Conservation (phyloP, 139 green algal genomes). For the Tetraselmis chui region DNA sequence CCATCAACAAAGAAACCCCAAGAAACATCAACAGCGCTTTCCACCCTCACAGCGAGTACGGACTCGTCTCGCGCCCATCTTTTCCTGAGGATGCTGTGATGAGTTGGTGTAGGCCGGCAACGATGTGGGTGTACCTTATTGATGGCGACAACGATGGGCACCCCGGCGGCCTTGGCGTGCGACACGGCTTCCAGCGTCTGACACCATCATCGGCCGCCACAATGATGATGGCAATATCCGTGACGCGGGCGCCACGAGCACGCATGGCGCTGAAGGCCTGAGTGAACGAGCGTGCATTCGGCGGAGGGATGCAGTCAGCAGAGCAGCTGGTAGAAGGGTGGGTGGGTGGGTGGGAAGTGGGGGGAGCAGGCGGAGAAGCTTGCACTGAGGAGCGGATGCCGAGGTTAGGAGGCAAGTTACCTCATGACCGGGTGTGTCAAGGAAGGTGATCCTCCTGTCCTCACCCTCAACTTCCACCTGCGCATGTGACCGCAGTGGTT, state of each 20-base stretch:
- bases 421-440: constrained; percentile 95
- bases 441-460: constrained; percentile 71
- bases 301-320: no score
- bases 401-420: no score
- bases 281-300: not conserved
- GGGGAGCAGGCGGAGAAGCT: no score
- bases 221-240: constrained; percentile 95
- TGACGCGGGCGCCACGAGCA: constrained; percentile 81
- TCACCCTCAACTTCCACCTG: constrained; percentile 22
- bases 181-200: constrained; percentile 91
- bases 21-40: no score
- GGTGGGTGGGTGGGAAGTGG: no score
- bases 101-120: constrained; percentile 7
- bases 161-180: constrained; percentile 83
- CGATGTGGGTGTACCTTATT: constrained; percentile 70
- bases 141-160: constrained; percentile 83
- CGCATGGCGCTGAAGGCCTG: constrained; percentile 97
- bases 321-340: no score
- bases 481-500: no score
- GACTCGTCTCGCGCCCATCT: not conserved
- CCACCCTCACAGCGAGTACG: no score
- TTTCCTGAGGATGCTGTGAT: not conserved
- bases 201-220: constrained; percentile 96
- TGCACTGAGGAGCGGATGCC: no score
- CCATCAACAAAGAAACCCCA: no score